Conservation (phyloP, 2,329 filamentous ascomycete genomes). For the Trichophyton benhamiae region DNA sequence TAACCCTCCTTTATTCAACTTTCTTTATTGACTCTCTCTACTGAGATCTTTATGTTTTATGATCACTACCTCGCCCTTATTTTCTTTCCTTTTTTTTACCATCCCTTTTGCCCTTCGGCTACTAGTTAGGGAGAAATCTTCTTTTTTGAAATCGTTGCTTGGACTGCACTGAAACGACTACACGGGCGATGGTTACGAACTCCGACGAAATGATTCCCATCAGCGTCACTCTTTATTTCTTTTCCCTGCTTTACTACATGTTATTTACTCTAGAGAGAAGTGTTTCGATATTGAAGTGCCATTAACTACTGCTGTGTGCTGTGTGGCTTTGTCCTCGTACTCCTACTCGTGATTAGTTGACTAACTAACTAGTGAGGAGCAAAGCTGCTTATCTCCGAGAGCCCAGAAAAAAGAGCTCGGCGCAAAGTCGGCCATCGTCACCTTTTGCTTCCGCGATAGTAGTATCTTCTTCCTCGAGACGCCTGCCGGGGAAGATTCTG, state of each 20-base stretch:
- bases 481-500: no score
- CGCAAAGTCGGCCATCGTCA: no score
- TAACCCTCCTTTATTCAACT: neutral
- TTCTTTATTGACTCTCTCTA: neutral
- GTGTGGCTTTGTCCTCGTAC: neutral
- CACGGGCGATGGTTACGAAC: conserved; percentile 3
- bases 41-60: neutral
- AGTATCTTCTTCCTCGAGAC: no score
- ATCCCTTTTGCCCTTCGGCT: neutral
- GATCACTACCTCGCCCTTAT: neutral
- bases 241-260: neutral
- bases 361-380: neutral
- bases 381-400: neutral
- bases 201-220: conserved; percentile 1
- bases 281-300: neutral
- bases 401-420: neutral
- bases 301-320: neutral
- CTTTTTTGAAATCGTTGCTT: conserved; percentile 2
- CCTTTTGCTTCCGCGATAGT: no score
- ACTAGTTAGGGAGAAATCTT: neutral
- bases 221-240: neutral
- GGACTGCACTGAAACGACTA: conserved; percentile 1
- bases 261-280: neutral
- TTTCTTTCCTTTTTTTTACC: neutral
- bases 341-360: neutral